Conservation (phyloP, 345 rosid genomes). For the Mallotus nudiflorus region DNA sequence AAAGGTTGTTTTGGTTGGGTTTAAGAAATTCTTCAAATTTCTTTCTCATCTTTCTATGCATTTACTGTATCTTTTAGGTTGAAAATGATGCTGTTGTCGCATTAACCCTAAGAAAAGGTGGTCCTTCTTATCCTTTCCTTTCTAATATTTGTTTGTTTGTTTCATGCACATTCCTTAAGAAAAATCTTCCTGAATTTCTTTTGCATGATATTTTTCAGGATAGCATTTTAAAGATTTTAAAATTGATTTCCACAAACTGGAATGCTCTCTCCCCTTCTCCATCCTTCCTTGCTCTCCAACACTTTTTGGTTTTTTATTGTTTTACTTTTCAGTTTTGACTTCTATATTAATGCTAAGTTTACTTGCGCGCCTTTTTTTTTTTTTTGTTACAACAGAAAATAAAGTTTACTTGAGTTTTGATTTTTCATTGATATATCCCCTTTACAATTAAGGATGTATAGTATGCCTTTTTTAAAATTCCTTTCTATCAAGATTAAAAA, state of each 20-base stretch:
- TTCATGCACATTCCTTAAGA: background rate
- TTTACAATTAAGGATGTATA: background rate
- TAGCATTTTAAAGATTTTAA: background rate
- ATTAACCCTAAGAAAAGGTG: conserved; percentile 85
- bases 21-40: background rate
- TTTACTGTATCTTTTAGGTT: conserved; percentile 50
- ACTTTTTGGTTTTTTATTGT: background rate
- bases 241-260: background rate
- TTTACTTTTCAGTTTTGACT: background rate
- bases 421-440: too few relatives aligned
- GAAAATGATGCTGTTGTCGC: conserved; percentile 96
- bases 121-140: conserved; percentile 16
- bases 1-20: background rate
- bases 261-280: background rate
- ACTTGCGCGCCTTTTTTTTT: too few relatives aligned
- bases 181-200: background rate
- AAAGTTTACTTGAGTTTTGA: too few relatives aligned
- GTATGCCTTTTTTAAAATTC: background rate
- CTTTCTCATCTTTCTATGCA: background rate
- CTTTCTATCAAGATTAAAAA: background rate
- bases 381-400: too few relatives aligned
- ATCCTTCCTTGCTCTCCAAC: background rate
- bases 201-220: background rate
- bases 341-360: too few relatives aligned
- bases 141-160: background rate